phyloP scores from a whole-genome alignment of 345 rosid species.

The Adansonia digitata region DNA sequence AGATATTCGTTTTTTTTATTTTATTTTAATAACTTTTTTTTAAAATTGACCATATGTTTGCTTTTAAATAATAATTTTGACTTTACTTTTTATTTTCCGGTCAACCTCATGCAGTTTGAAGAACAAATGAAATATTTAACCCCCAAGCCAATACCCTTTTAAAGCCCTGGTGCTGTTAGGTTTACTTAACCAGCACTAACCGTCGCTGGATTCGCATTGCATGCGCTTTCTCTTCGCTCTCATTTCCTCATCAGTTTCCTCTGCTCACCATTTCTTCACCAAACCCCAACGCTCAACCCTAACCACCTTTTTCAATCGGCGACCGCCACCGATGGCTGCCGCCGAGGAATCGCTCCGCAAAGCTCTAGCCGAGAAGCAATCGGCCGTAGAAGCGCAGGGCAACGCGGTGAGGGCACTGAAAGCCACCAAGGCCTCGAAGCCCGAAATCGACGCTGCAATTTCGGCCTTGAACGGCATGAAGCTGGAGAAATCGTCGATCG shows the following conservation, averaged over 20 bases:
- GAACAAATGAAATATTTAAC: too few species aligned
- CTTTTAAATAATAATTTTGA: too few species aligned
- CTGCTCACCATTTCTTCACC: slow-evolving; percentile 13
- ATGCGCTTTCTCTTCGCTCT: slow-evolving; percentile 35
- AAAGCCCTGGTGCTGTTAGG: slow-evolving; percentile 20
- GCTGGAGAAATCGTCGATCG: slow-evolving; percentile 65
- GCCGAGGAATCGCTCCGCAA: slow-evolving; percentile 64
- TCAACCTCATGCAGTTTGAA: too few species aligned
- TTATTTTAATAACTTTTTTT: too few species aligned
- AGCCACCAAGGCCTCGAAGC: slow-evolving; percentile 45
- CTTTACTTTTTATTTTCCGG: too few species aligned
- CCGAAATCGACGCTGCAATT: slow-evolving; percentile 68
- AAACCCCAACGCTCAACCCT: slow-evolving; percentile 1
- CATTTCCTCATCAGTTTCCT: slow-evolving; percentile 25
- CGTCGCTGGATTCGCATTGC: slow-evolving; percentile 25
- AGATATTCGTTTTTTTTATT: too few species aligned
- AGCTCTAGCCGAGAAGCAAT: slow-evolving; percentile 49
- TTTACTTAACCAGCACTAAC: too few species aligned
- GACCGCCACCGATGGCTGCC: slow-evolving; percentile 38
- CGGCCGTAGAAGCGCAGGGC: slow-evolving; percentile 71
- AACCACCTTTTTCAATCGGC: neutral
- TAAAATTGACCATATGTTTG: too few species aligned
- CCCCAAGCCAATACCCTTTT: neutral
- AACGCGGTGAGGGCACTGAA: slow-evolving; percentile 70
- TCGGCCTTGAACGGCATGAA: slow-evolving; percentile 54